Base-by-base conservation (phyloP, 371 early-diverging fungal species). In the Mortierella sp. region DNA sequence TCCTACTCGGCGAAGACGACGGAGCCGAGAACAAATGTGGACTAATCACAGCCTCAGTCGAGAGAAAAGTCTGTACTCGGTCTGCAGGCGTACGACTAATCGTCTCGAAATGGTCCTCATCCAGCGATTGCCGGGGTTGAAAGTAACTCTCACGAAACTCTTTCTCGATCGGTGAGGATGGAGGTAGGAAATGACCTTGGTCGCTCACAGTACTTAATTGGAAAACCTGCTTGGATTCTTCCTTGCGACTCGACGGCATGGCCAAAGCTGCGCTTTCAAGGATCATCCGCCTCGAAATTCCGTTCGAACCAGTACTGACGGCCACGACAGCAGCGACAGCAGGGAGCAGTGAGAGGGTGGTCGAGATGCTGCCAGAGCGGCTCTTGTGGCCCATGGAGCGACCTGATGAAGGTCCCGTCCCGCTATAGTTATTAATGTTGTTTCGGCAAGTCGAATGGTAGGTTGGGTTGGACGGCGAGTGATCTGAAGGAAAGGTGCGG, bases 161-260 rank as follows among this genome's bases (percentile, higher is more conserved):
- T 50, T 46, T 44, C 12, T 79, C 61, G 21, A 68, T 70, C 14
- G 64, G 51, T 5, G 66, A 66, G 0, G 68, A 47, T 16, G 73
- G 80, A 2, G 80, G 80, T 11, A 70, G n/a, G 57, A 79, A 79
- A 1, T 25, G 23, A 21, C 80, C 80, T 50, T 57, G 57, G 51
- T 60, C 70, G 50, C 63, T 69, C 16, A 79, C 64, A 0, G 73
- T 79, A 50, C 80, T 79, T 60, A 79, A 37, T 21, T 72, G 80
- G 29, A 68, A 72, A 37, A 66, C 62, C 25, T 79, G 70, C 46
- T 69, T 70, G 48, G 69, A 60, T 47, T 79, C 70, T 26, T 72
- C 73, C 21, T 63, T 51, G 66, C 63, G 61, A 29, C 73, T 37
- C 3, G 37, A 5, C 9, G 37, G 37, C 37, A n/a, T n/a, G n/a